Base-by-base conservation (phyloP, 768 basidiomycete species). In the Phaffia australis region DNA sequence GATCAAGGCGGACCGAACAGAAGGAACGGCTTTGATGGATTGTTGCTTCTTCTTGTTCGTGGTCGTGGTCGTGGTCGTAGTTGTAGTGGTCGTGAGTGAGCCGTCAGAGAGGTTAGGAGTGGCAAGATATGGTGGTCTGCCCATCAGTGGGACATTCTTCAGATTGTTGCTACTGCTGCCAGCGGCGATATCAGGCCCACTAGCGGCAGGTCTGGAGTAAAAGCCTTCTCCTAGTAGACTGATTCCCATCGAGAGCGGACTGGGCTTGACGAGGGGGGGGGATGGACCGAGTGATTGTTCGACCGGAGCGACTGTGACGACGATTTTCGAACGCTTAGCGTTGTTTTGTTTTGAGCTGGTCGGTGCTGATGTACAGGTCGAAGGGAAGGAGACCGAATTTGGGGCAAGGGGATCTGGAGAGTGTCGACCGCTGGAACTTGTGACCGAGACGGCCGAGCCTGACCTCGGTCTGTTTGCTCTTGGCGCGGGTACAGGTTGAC, bases 191-290 rank as follows among this genome's bases (percentile, higher is more conserved):
- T 32, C 52, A 18, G 42, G 21, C 5, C 55, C 42, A 18, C 56
- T 59, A n/a, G 27, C 27, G 7, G 61, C 19, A 19, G 25, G 30
- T 19, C 21, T 42, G 5, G 61, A 56, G 54, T 58, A 65, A 29
- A 65, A 65, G 48, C 64, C 48, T 15, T 65, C 64, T 4, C 55
- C 35, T 9, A 65, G 29, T 0, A 50, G 25, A 18, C 54, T 56
- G 14, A 19, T 21, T 23, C 64, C 56, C 64, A 65, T 65, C 19
- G 64, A 65, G 42, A 65, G 48, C 19, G 64, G 55, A 18, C 32
- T 56, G 1, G 42, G 56, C 30, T 59, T 59, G 18, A 59, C 5
- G 35, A 32, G n/a, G n/a, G n/a, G n/a, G n/a, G n/a, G n/a, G n/a
- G n/a, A n/a, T n/a, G n/a, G n/a, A n/a, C n/a, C n/a, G n/a, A n/a